Percentiles rank a stretch among this genome's conserved stretches.
These are phyloP conservation scores for Phialophora verrucosa DNA, from an alignment of 2,329 filamentous ascomycete species.

Conservation along the genomic window DNA sequence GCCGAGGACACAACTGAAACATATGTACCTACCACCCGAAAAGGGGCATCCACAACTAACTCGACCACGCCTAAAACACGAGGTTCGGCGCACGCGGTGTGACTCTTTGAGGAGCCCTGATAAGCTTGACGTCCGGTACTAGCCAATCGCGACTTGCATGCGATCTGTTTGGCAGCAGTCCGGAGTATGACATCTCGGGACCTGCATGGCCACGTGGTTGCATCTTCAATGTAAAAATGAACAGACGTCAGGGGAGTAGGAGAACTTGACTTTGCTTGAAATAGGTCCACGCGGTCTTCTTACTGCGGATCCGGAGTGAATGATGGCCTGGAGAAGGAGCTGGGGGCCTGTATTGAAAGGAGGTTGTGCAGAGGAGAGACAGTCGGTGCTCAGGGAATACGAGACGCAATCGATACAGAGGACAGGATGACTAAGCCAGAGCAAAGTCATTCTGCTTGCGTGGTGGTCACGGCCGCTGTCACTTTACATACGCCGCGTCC, in stretches of 20 bases:
- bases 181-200: background rate
- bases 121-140: background rate
- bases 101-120: background rate
- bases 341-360: background rate
- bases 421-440: too few species aligned
- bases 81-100: background rate
- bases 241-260: too few species aligned
- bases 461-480: background rate
- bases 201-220: background rate
- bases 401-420: too few species aligned
- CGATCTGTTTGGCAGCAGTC: background rate
- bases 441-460: background rate
- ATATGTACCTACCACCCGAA: background rate
- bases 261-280: background rate
- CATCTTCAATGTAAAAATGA: background rate
- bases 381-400: background rate
- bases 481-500: background rate
- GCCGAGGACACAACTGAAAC: background rate
- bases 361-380: background rate
- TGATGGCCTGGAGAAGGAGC: background rate
- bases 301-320: background rate
- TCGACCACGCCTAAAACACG: background rate
- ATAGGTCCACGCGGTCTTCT: background rate
- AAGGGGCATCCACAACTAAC: background rate
- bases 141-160: constrained; percentile 9